Evolutionary conservation across 129 eudicot species (phyloP).

Genomic region (Centrapalus pauciflorus): DNA sequence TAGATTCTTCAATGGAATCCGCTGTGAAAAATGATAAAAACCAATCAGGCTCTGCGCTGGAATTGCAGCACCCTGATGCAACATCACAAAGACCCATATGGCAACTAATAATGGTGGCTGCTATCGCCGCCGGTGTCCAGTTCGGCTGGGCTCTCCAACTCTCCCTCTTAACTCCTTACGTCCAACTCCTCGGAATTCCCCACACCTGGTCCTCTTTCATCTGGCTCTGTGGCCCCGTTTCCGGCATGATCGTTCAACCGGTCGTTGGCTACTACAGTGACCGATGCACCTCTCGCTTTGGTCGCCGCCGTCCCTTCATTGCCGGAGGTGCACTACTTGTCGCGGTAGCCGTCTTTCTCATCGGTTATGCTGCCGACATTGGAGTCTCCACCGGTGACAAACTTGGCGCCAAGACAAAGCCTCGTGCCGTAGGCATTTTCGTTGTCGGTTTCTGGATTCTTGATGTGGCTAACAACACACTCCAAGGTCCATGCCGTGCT

Average conservation of each 20-base stretch:
- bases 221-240: slow-evolving; percentile 95
- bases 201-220: slow-evolving; percentile 72
- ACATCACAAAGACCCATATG: slow-evolving; percentile 33
- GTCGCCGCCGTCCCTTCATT: slow-evolving; percentile 88
- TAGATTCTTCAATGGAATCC: neutral
- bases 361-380: slow-evolving; percentile 88
- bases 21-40: slow-evolving; percentile 17
- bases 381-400: slow-evolving; percentile 70
- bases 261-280: slow-evolving; percentile 82
- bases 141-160: slow-evolving; percentile 98
- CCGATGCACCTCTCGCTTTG: slow-evolving; percentile 59
- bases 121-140: slow-evolving; percentile 89
- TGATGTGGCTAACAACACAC: slow-evolving; percentile 82
- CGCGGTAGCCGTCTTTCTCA: slow-evolving; percentile 62
- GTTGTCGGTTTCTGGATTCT: slow-evolving; percentile 92
- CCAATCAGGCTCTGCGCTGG: neutral
- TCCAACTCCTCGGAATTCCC: slow-evolving; percentile 76
- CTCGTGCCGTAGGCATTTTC: slow-evolving; percentile 63
- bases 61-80: neutral
- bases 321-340: slow-evolving; percentile 65
- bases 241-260: slow-evolving; percentile 91
- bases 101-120: slow-evolving; percentile 53
- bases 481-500: slow-evolving; percentile 89
- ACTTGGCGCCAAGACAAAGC: slow-evolving; percentile 31
- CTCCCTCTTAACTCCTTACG: slow-evolving; percentile 85